Conservation (phyloP, 495 filamentous ascomycete genomes). For the Xylona heveae region DNA sequence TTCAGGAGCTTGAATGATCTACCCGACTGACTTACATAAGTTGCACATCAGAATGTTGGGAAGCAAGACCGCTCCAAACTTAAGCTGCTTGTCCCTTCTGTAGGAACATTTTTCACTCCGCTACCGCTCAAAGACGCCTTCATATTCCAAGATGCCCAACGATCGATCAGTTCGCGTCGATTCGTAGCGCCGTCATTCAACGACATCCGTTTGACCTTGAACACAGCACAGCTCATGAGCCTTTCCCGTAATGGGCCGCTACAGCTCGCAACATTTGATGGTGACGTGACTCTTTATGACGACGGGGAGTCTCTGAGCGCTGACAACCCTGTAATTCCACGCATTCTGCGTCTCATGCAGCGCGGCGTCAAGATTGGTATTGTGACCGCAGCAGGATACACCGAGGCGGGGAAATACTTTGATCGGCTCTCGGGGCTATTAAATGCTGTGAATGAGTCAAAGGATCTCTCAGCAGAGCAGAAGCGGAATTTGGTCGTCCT, state of each 20-base stretch:
- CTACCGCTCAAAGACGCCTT: constrained; percentile 76
- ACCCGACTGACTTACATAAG: constrained; percentile 13
- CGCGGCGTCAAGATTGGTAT: constrained; percentile 63
- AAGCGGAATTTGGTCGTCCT: constrained; percentile 69
- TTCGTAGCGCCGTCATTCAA: constrained; percentile 98
- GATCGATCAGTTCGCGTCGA: constrained; percentile 73
- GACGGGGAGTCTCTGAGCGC: constrained; percentile 62
- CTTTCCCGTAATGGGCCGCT: constrained; percentile 40
- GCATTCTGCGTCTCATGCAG: constrained; percentile 44
- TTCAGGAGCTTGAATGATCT: constrained; percentile 2
- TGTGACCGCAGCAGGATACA: constrained; percentile 93
- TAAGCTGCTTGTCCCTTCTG: constrained; percentile 72
- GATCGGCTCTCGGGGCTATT: constrained; percentile 66
- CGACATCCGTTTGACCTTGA: constrained; percentile 79
- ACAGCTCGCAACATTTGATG: constrained; percentile 75
- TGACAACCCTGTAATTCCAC: constrained; percentile 55
- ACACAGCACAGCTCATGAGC: constrained; percentile 83
- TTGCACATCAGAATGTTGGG: constrained; percentile 42
- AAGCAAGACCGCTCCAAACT: constrained; percentile 62
- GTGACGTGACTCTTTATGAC: constrained; percentile 92
- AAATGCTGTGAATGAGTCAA: constrained; percentile 39
- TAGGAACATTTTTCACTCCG: constrained; percentile 81
- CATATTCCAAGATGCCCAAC: constrained; percentile 62
- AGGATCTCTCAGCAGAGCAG: constrained; percentile 32
- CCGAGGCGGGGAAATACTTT: constrained; percentile 65